phyloP scores from a whole-genome alignment of 169 alveolate species.

The Plasmodium malariae region DNA sequence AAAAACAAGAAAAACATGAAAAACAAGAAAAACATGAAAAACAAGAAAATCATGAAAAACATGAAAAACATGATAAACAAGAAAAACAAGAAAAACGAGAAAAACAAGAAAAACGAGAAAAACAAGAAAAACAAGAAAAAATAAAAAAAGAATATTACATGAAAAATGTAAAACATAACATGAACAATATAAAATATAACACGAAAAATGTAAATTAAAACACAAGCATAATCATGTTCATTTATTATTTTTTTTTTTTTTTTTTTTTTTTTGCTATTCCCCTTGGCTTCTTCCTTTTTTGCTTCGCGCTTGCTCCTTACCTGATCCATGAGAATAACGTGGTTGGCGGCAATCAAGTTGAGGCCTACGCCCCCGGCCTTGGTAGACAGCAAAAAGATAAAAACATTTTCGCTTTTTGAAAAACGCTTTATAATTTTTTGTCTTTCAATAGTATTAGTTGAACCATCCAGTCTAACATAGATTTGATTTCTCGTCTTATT shows the following conservation, averaged over 20 bases:
- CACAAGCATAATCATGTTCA: not conserved
- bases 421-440: conserved; percentile 87
- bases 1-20: no score
- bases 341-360: conserved; percentile 97
- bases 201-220: not conserved
- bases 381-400: conserved; percentile 96
- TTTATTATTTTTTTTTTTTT: not conserved
- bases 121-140: no score
- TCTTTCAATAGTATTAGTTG: conserved; percentile 95
- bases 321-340: conserved; percentile 96
- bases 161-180: not conserved
- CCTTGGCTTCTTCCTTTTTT: not conserved
- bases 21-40: no score
- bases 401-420: conserved; percentile 88
- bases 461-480: conserved; percentile 95
- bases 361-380: conserved; percentile 99
- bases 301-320: conserved; percentile 1
- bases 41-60: no score
- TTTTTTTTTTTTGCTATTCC: not conserved
- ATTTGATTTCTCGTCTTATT: not conserved
- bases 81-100: not conserved
- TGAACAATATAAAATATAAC: not conserved
- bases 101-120: not conserved
- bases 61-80: not conserved
- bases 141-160: no score